Evolutionary conservation across 352 stramenopile genomes (phyloP), one percentile per base, ranked within the genome.

Genomic region (Phytophthora vignae): DNA sequence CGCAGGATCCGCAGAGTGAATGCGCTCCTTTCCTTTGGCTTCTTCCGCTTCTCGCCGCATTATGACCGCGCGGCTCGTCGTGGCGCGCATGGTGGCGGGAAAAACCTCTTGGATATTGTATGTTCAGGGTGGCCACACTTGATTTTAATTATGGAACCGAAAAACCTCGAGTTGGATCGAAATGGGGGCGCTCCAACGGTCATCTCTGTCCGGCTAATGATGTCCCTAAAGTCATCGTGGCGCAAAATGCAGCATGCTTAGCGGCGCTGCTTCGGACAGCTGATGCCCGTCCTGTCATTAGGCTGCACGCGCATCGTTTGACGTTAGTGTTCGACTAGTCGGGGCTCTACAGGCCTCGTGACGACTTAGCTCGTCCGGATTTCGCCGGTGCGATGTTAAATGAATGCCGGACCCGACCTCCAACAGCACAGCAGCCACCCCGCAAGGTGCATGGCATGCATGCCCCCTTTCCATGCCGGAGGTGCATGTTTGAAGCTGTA

Each of bases 1-100:
- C 62, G 60, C 67, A 44, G 57, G 62, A 76, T 79, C 62, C 68
- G 48, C 29, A 72, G 67, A 78, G 58, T 76, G 68, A 73, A 73
- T 70, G 72, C 55, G 63, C 72, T 71, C 62, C 58, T 60, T 54
- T 76, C 67, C 67, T 68, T 65, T 65, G 25, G 53, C 64, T 77
- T 80, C 61, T 74, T 79, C 63, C 33, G 66, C 49, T 74, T 78
- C 55, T 76, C 67, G 29, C 29, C 62, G 67, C 68, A 78, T 78
- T 72, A 74, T 71, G 56, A 44, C 40, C 50, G 50, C 27, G 60
- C 56, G 60, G 63, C 54, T 42, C 52, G 66, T 73, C 64, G 67
- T 44, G 36, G 42, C 42, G 42, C 42, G 17, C 42, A 17, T 21
- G 42, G 42, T 17, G 40, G 42, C 42, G 42, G 42, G 42, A 49